Base-by-base conservation (phyloP, 2,329 filamentous ascomycete species). In the Trematosphaeria pertusa region DNA sequence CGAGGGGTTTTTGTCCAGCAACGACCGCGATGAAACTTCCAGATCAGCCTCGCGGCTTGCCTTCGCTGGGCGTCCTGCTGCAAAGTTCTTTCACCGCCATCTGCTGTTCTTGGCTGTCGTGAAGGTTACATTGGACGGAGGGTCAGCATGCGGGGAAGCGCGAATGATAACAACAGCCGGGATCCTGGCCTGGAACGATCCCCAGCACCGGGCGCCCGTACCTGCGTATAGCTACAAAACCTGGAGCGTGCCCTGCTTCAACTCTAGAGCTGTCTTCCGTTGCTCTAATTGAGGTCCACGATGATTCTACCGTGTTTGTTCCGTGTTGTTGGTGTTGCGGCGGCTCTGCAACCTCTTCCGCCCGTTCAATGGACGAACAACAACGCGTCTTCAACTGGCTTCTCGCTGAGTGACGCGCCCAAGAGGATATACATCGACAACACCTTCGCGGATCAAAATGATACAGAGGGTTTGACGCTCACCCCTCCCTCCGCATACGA, bases 401-500 rank as follows among this genome's bases (percentile, higher is more conserved):
- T 72, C 52, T 59, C 56, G 6, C 39, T 65, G 20, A 39, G 19
- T 18, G 42, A 58, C 10, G 41, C 47, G 2, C 44, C 59, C 8
- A 62, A 58, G 33, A 71, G 59, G 3, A 71, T 79, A 21, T 81
- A 76, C 45, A 72, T 82, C 8, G 60, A 75, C 3, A 50, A 54
- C 0, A 50, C 46, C 1, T 75, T 81, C 36, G 73, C 76, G 0
- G 56, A 65, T 1, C 56, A 51, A 22, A 67, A 61, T 6, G 80
- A 82, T 43, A 64, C 67, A 0, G 64, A 73, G 38, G 79, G 79
- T 1, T 58, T 81, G 20, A 81, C 78, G 0, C 67, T 81, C 7
- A 81, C 82, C 33, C 80, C 80, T 1, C 80, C 80, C 0, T 75
- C 74, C 0, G 76, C 75, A 1, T 53, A 65, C n/a, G 75, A 80